Evolutionary conservation across 2,329 filamentous ascomycete genomes (phyloP).

Genomic region (Dendryphion nanum): DNA sequence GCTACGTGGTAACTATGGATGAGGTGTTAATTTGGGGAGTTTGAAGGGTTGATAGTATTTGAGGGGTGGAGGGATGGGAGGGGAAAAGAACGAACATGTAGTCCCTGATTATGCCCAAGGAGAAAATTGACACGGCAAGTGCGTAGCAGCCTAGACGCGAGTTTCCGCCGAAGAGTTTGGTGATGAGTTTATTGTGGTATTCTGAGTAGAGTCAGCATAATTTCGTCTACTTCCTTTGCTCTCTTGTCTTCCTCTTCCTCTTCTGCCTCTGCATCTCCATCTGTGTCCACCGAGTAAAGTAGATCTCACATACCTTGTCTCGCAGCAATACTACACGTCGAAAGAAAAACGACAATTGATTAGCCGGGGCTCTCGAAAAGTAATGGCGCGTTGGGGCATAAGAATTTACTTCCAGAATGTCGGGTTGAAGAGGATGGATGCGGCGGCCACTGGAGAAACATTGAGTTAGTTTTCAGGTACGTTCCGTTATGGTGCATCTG

Average conservation of each 20-base stretch:
- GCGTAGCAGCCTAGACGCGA: constrained; percentile 81
- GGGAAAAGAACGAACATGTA: constrained; percentile 38
- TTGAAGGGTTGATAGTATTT: too few relatives aligned
- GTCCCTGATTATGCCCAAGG: constrained; percentile 84
- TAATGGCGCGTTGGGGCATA: neutral
- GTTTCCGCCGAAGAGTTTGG: constrained; percentile 78
- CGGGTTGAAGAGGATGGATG: constrained; percentile 88
- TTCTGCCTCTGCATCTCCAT: neutral
- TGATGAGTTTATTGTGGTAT: constrained; percentile 87
- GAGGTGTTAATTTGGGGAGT: neutral
- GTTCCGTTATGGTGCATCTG: too few relatives aligned
- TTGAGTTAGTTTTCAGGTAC: too few relatives aligned
- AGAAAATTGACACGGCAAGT: constrained; percentile 87
- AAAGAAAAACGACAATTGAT: too few relatives aligned
- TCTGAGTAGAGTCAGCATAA: too few relatives aligned
- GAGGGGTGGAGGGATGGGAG: constrained; percentile 1
- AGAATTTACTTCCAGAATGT: constrained; percentile 96
- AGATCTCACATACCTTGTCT: constrained; percentile 71
- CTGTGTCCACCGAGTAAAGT: neutral
- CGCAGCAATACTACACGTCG: constrained; percentile 73
- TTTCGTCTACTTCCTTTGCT: neutral
- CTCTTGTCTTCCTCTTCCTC: neutral
- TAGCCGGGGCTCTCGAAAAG: too few relatives aligned
- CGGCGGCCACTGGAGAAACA: constrained; percentile 72
- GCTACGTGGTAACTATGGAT: constrained; percentile 75